Evolutionary conservation across 139 green algal species (phyloP).

Genomic region (Mesotaenium endlicherianum): DNA sequence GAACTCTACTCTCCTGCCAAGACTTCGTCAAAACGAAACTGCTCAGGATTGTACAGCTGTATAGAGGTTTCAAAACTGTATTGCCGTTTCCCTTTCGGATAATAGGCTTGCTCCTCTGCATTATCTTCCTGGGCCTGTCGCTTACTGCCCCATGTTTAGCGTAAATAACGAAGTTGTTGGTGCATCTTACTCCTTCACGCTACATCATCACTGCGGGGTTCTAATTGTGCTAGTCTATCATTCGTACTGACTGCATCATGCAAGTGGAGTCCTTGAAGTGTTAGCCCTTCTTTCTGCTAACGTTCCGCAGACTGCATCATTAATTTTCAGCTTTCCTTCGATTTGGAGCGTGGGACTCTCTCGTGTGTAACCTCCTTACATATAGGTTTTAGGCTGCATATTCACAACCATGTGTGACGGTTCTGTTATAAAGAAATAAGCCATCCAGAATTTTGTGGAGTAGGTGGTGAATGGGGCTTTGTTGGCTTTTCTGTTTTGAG

Average conservation of each 20-base stretch:
- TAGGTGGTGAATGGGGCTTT: neutral
- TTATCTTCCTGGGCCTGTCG: neutral
- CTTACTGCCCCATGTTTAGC: neutral
- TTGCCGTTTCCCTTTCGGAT: neutral
- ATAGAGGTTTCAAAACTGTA: constrained; percentile 1
- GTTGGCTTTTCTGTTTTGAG: neutral
- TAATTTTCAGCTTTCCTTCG: no score
- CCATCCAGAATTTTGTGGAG: neutral
- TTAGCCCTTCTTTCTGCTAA: no score
- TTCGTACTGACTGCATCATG: no score
- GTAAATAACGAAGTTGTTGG: neutral
- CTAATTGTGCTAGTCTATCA: no score
- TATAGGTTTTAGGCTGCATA: neutral
- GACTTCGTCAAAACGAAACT: neutral
- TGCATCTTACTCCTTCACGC: no score
- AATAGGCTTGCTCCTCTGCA: neutral
- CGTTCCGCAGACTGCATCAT: no score
- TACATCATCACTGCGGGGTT: no score
- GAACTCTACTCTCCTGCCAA: neutral
- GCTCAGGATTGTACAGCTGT: neutral
- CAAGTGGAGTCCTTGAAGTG: no score
- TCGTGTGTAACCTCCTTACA: neutral
- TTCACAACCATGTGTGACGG: neutral
- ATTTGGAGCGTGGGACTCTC: neutral
- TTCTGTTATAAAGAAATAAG: neutral